A percentile compares a stretch with the other conserved stretches of the same genome.
Conservation (phyloP, 2,329 filamentous ascomycete genomes). For the Arachnopeziza araneosa region DNA sequence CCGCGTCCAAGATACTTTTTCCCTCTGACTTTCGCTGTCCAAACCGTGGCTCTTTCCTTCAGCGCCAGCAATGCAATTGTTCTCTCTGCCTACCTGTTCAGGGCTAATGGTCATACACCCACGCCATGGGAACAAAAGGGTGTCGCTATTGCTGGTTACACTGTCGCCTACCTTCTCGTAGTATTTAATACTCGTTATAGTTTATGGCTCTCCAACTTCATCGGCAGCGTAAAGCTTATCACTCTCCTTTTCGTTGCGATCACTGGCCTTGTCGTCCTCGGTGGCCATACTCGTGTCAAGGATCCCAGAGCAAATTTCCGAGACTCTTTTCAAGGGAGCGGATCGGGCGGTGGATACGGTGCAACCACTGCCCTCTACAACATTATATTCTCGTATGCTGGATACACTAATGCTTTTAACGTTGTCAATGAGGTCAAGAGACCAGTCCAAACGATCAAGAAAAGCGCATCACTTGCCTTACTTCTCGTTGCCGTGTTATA, state of each 20-base stretch:
- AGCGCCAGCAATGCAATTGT: constrained; percentile 61
- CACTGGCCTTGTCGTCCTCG: constrained; percentile 57
- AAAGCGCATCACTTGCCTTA: constrained; percentile 43
- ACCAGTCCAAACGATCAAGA: constrained; percentile 49
- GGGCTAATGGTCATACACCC: constrained; percentile 43
- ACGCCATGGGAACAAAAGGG: constrained; percentile 61
- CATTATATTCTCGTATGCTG: constrained; percentile 53
- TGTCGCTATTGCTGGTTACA: constrained; percentile 49
- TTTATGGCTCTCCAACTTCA: constrained; percentile 48
- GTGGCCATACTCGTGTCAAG: constrained; percentile 45
- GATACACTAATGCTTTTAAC: constrained; percentile 55
- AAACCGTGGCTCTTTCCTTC: constrained; percentile 58
- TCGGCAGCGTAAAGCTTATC: constrained; percentile 54
- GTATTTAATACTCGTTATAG: constrained; percentile 52
- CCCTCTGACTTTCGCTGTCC: constrained; percentile 57
- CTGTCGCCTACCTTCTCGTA: constrained; percentile 32
- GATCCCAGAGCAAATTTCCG: constrained; percentile 50
- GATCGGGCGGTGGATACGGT: constrained; percentile 36
- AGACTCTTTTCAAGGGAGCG: constrained; percentile 47
- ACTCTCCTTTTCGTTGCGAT: constrained; percentile 57
- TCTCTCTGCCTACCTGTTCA: constrained; percentile 57
- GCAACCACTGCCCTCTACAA: constrained; percentile 52
- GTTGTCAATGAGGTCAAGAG: constrained; percentile 58
- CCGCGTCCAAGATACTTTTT: constrained; percentile 59
- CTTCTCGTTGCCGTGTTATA: constrained; percentile 47